Percentiles rank a stretch among this genome's conserved stretches.
Conservation (phyloP, 306 rosid genomes). For the Oxytropis ochrocephala region DNA sequence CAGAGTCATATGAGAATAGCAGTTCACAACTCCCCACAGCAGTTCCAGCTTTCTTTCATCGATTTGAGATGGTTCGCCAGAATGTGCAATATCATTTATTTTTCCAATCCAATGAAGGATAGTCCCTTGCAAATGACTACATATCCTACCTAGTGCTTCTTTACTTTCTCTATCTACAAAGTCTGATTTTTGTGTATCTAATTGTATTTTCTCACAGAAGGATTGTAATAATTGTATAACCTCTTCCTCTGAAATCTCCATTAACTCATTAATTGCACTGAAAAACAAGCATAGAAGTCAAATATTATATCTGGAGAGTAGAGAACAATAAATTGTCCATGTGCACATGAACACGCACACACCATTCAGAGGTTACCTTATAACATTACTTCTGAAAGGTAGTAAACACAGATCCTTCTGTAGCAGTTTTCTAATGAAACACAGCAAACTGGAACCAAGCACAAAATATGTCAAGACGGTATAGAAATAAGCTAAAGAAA, state of each 20-base stretch:
- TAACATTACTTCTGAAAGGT: slow-evolving; percentile 42
- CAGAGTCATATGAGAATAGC: slow-evolving; percentile 53
- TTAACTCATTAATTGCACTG: slow-evolving; percentile 54
- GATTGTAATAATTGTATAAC: slow-evolving; percentile 51
- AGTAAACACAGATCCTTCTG: slow-evolving; percentile 41
- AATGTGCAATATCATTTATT: slow-evolving; percentile 29
- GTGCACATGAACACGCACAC: background rate
- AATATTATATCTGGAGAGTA: background rate
- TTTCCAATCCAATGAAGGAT: slow-evolving; percentile 34
- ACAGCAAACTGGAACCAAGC: slow-evolving; percentile 55
- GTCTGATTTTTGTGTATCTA: slow-evolving; percentile 21
- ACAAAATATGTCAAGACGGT: slow-evolving; percentile 28
- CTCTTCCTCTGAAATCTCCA: slow-evolving; percentile 60
- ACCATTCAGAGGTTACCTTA: slow-evolving; percentile 47
- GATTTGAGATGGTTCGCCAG: slow-evolving; percentile 29
- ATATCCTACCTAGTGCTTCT: slow-evolving; percentile 41
- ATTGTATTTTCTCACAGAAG: slow-evolving; percentile 45
- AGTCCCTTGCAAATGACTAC: slow-evolving; percentile 37
- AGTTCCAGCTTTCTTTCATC: slow-evolving; percentile 50
- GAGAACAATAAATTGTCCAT: slow-evolving; percentile 6
- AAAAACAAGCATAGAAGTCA: slow-evolving; percentile 28
- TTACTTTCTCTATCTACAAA: slow-evolving; percentile 32
- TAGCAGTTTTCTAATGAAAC: slow-evolving; percentile 51
- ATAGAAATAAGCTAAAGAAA: slow-evolving; percentile 14
- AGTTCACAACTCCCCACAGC: slow-evolving; percentile 69